These are phyloP conservation scores for Fraxinus paxiana DNA, from an alignment of 305 asterid genomes.

Conservation along the genomic window DNA sequence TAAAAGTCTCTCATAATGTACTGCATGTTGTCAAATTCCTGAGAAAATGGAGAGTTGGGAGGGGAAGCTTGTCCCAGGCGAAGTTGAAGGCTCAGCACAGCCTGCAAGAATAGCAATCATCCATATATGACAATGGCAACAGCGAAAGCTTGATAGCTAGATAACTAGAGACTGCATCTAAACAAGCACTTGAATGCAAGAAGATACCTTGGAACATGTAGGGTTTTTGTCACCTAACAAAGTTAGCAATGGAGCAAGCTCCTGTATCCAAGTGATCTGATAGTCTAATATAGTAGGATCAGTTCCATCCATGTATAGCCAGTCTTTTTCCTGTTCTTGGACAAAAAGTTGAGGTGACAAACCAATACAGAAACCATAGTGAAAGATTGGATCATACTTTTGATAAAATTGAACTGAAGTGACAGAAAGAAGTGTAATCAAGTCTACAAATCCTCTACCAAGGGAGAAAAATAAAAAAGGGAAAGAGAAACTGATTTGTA, in stretches of 20 bases:
- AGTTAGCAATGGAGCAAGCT: conserved; percentile 66
- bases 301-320: conserved; percentile 33
- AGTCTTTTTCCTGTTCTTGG: conserved; percentile 49
- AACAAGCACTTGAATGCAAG: conserved; percentile 10
- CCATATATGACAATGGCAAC: conserved; percentile 1
- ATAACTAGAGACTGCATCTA: conserved; percentile 5
- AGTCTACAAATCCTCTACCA: conserved; percentile 6
- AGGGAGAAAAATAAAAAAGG: not conserved
- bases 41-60: conserved; percentile 40
- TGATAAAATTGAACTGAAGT: not conserved
- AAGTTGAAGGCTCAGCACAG: conserved; percentile 68
- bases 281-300: conserved; percentile 52
- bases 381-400: not conserved
- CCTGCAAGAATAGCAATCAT: conserved; percentile 50
- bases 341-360: conserved; percentile 20
- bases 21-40: conserved; percentile 60
- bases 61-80: conserved; percentile 56
- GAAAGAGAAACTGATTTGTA: not conserved
- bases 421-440: conserved; percentile 5
- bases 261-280: conserved; percentile 60
- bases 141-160: conserved; percentile 11
- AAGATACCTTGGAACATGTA: conserved; percentile 59
- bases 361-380: not conserved
- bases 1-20: conserved; percentile 46
- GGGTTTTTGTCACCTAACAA: conserved; percentile 60